These are phyloP conservation scores for Deinandra increscens DNA, from an alignment of 129 eudicot species.

Conservation along the genomic window DNA sequence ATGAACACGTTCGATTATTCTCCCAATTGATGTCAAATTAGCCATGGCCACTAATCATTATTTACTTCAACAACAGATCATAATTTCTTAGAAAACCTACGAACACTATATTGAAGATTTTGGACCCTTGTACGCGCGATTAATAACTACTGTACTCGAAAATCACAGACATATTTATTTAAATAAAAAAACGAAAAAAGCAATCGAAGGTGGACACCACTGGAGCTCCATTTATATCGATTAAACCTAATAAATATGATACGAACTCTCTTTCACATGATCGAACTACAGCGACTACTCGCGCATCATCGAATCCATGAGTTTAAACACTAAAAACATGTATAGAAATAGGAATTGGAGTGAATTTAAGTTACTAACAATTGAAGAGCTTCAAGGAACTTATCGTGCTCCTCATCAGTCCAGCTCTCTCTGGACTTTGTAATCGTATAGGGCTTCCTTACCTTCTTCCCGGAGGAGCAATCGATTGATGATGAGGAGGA, in stretches of 20 bases:
- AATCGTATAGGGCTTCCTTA: constrained; percentile 88
- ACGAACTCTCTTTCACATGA: not conserved
- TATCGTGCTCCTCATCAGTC: constrained; percentile 97
- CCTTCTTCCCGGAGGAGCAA: constrained; percentile 83
- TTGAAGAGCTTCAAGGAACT: constrained; percentile 98
- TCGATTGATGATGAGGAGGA: constrained; percentile 38
- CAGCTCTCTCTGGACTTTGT: constrained; percentile 98
- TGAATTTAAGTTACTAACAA: constrained; percentile 38
- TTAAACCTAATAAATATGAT: not conserved
- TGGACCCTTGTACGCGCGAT: not conserved
- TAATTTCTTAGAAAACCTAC: no score
- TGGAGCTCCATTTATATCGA: not conserved
- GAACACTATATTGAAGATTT: no score
- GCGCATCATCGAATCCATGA: not conserved
- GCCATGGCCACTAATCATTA: not conserved
- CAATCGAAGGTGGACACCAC: constrained; percentile 1
- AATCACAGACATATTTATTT: constrained; percentile 5
- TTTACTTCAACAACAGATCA: not conserved
- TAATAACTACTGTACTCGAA: not conserved
- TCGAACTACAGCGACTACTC: constrained; percentile 1
- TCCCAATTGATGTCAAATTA: not conserved
- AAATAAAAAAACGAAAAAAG: not conserved
- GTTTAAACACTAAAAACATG: constrained; percentile 9
- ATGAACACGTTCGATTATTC: not conserved
- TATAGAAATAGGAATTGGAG: not conserved